A percentile compares a stretch with the other conserved stretches of the same genome.
These are phyloP conservation scores for Suzukiozyma palmioleophila DNA, from an alignment of 1,139 yeast species.

Conservation along the genomic window DNA sequence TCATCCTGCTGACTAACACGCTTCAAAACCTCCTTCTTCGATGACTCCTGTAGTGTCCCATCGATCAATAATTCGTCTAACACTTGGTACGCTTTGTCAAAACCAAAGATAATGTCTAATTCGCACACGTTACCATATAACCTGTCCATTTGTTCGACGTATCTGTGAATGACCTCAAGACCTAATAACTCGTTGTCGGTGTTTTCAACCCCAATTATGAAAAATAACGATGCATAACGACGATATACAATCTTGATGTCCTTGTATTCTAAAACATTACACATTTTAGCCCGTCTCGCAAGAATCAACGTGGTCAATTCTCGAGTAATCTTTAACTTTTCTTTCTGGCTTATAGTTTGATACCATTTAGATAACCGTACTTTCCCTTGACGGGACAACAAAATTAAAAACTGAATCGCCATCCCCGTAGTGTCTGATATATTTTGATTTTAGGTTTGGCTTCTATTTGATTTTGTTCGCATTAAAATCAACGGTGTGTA, in stretches of 20 bases:
- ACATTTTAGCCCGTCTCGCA: slow-evolving; percentile 88
- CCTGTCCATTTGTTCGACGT: slow-evolving; percentile 95
- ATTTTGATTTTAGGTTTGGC: no score
- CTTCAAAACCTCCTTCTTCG: slow-evolving; percentile 73
- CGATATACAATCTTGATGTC: slow-evolving; percentile 87
- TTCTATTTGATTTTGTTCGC: slow-evolving; percentile 2
- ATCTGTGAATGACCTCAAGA: slow-evolving; percentile 84
- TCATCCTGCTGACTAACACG: slow-evolving; percentile 76
- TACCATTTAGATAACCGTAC: slow-evolving; percentile 94
- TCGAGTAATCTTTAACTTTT: slow-evolving; percentile 75
- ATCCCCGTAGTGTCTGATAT: slow-evolving; percentile 23
- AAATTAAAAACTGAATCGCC: slow-evolving; percentile 72
- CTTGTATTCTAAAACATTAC: slow-evolving; percentile 88
- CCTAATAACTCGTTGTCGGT: slow-evolving; percentile 86
- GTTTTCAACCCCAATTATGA: slow-evolving; percentile 78
- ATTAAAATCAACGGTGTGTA: background rate
- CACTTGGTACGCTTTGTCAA: slow-evolving; percentile 87
- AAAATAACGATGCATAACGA: slow-evolving; percentile 88
- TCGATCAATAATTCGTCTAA: slow-evolving; percentile 82
- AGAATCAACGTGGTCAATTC: slow-evolving; percentile 85
- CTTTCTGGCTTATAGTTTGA: slow-evolving; percentile 72
- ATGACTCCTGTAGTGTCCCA: slow-evolving; percentile 83
- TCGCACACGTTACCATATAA: slow-evolving; percentile 97
- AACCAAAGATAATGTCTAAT: slow-evolving; percentile 88
- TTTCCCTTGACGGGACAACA: slow-evolving; percentile 92